Percentiles rank a stretch among this genome's conserved stretches.
These are phyloP conservation scores for Vaccinium myrtillus DNA, from an alignment of 148 eudicot species.

Conservation along the genomic window DNA sequence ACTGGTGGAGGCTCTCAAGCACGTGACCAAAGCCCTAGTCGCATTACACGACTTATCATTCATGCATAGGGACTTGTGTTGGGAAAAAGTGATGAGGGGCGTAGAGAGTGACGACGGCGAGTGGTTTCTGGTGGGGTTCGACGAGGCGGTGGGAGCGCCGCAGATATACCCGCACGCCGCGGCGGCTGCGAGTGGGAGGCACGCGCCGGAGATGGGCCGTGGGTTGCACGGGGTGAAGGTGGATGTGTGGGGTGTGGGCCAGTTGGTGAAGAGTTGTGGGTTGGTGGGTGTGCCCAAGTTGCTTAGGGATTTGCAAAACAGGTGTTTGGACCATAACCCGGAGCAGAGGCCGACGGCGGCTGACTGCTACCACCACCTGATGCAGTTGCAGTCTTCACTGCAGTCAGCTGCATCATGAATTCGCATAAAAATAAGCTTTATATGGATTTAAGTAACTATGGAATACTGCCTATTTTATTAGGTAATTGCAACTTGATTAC, in stretches of 20 bases:
- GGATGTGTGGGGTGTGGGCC: constrained; percentile 83
- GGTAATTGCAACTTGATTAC: no score
- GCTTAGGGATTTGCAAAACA: constrained; percentile 59
- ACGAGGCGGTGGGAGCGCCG: constrained; percentile 72
- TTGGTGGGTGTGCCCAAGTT: constrained; percentile 38
- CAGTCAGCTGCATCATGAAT: constrained; percentile 22
- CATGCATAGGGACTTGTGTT: constrained; percentile 76
- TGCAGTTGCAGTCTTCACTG: constrained; percentile 75
- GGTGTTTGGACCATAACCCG: constrained; percentile 72
- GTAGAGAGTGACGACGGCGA: constrained; percentile 21
- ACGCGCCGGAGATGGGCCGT: constrained; percentile 80
- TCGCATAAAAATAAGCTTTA: no score
- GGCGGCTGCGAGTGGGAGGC: constrained; percentile 25
- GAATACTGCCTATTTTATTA: no score
- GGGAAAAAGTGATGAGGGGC: constrained; percentile 63
- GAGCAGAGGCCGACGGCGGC: constrained; percentile 89
- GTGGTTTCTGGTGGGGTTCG: constrained; percentile 73
- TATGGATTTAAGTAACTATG: no score
- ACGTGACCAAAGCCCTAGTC: constrained; percentile 69
- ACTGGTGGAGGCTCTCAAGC: constrained; percentile 65
- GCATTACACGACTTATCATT: constrained; percentile 77
- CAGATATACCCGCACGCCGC: constrained; percentile 50
- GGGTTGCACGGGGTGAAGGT: constrained; percentile 86
- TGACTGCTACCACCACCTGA: constrained; percentile 85
- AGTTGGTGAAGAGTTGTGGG: constrained; percentile 61